Base-by-base conservation (phyloP, 1,284 basidiomycete species). In the Wallemia ichthyophaga region DNA sequence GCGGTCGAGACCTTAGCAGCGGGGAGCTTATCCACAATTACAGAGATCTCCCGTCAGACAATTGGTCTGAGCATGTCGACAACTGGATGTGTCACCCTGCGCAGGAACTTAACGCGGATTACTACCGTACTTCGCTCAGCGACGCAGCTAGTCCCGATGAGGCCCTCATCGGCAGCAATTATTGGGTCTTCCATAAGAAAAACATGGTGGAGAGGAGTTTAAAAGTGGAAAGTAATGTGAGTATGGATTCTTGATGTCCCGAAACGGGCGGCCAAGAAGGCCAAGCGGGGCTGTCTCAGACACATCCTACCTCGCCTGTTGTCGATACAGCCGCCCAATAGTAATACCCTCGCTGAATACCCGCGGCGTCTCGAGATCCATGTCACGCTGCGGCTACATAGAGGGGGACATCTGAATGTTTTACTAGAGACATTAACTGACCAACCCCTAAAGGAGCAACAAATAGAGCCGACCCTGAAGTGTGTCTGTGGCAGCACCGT, bases 81-180 rank as follows among this genome's bases (percentile, higher is more conserved):
- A 83, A 87, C 1, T 96, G 91, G 91, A 91, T 98, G 85, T 96
- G 91, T 66, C 92, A 96, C 69, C 71, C 80, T 23, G 88, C 94
- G 66, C 88, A 92, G 70, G 63, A 67, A 48, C 64, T 70, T 48
- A 59, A 61, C 37, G 37, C 37, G 13, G 37, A 48, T 19, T 48
- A 48, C n/a, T 48, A 48, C n/a, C 37, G 37, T 21, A 21, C 7
- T 21, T 11, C 37, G n/a, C 11, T 48, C 37, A 21, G 13, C 13
- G n/a, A 5, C 5, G 7, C 37, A 17, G 37, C 37, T 15, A 21
- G 5, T 5, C 37, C 37, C 11, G n/a, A 21, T 21, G 37, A 48
- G 37, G 37, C n/a, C 11, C 37, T 48, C 37, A 21, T 48, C n/a
- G 37, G 37, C n/a, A 48, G 37, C n/a, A 21, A 11, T 11, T 48